Conservation (phyloP, 2,329 filamentous ascomycete species). For the Aspergillus quadricinctus region DNA sequence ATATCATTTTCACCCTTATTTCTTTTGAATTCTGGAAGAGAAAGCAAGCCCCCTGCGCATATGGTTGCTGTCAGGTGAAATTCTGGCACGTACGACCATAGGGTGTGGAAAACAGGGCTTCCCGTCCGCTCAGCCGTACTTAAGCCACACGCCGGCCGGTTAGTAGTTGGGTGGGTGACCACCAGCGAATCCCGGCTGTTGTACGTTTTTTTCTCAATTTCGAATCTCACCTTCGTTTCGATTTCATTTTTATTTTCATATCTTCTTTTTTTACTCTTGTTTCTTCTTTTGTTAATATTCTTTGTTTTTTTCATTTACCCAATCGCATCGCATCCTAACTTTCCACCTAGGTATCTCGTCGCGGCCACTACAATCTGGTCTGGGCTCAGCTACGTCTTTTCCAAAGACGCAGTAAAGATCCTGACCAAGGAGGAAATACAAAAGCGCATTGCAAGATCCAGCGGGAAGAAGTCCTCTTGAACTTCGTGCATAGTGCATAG, state of each 20-base stretch:
- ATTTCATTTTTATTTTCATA: slow-evolving; percentile 6
- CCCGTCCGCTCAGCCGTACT: slow-evolving; percentile 48
- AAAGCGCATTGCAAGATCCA: slow-evolving; percentile 29
- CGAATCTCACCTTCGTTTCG: too few relatives aligned
- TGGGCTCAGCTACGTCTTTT: slow-evolving; percentile 85
- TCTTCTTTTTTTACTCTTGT: not conserved
- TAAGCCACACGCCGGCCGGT: slow-evolving; percentile 46
- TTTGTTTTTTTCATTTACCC: not conserved
- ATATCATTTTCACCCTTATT: not conserved
- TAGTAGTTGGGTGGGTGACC: slow-evolving; percentile 49
- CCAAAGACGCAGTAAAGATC: slow-evolving; percentile 88
- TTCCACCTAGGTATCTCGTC: slow-evolving; percentile 66
- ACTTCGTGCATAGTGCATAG: not conserved
- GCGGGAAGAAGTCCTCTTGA: slow-evolving; percentile 19
- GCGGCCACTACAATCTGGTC: slow-evolving; percentile 90
- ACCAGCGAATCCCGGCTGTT: slow-evolving; percentile 46
- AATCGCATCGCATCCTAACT: slow-evolving; percentile 15
- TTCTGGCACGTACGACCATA: slow-evolving; percentile 41
- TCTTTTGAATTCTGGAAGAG: not conserved
- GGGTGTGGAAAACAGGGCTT: slow-evolving; percentile 47
- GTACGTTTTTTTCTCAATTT: slow-evolving; percentile 33
- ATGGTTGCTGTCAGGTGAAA: not conserved
- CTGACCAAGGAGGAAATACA: slow-evolving; percentile 48
- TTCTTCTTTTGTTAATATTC: not conserved
- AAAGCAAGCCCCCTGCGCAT: slow-evolving; percentile 4